Conservation (phyloP, 2,329 filamentous ascomycete genomes). For the Westerdykella ornata region DNA sequence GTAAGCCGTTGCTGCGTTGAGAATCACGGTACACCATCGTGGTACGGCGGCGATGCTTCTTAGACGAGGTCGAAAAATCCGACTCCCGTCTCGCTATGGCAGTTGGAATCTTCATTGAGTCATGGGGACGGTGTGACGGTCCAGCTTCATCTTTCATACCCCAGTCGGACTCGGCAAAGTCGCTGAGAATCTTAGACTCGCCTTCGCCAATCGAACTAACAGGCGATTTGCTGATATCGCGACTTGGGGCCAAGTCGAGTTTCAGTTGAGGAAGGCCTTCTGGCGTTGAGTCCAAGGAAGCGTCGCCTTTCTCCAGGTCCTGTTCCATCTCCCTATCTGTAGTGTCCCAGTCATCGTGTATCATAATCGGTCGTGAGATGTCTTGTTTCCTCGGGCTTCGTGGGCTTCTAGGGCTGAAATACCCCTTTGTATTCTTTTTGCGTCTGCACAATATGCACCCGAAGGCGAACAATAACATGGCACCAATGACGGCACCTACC, state of each 20-base stretch:
- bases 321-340: conserved; percentile 15
- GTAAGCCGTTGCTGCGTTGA: conserved; percentile 20
- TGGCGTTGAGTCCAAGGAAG: conserved; percentile 15
- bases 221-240: conserved; percentile 29
- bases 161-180: conserved; percentile 37
- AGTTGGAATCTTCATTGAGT: conserved; percentile 41
- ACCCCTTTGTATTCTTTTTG: conserved; percentile 16
- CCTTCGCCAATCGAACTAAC: conserved; percentile 37
- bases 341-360: conserved; percentile 23
- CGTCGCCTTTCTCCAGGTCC: conserved; percentile 38
- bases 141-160: conserved; percentile 28
- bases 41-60: conserved; percentile 21
- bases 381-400: conserved; percentile 29
- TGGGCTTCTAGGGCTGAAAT: conserved; percentile 10
- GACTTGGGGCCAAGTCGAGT: conserved; percentile 25
- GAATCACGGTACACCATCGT: conserved; percentile 22
- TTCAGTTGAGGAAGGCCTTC: conserved; percentile 39
- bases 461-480: conserved; percentile 21
- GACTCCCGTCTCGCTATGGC: conserved; percentile 36
- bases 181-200: conserved; percentile 34
- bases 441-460: conserved; percentile 16
- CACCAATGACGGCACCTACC: conserved; percentile 27
- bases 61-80: conserved; percentile 24
- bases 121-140: conserved; percentile 36
- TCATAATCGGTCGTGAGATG: conserved; percentile 40